These are phyloP conservation scores for Podospora conica DNA, from an alignment of 495 filamentous ascomycete genomes.

Conservation along the genomic window DNA sequence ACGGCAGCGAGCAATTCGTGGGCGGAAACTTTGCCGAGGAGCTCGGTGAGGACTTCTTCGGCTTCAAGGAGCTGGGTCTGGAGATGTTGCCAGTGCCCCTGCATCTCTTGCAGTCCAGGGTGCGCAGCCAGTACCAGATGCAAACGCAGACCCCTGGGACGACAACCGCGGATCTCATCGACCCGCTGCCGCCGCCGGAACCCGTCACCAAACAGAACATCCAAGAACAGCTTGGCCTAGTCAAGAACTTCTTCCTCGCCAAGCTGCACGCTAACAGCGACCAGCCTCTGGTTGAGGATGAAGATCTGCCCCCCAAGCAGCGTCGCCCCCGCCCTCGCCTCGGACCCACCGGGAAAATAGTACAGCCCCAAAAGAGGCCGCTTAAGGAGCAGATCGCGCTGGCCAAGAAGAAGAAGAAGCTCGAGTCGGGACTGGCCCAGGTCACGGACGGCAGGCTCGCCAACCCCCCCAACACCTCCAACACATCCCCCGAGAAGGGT, in stretches of 20 bases:
- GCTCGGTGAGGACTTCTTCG: constrained; percentile 97
- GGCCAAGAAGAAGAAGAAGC: constrained; percentile 70
- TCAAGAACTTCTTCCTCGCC: constrained; percentile 81
- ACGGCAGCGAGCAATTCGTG: constrained; percentile 95
- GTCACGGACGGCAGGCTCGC: constrained; percentile 36
- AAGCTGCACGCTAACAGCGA: constrained; percentile 79
- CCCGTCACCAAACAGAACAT: constrained; percentile 77
- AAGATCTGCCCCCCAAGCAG: constrained; percentile 89
- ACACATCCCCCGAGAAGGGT: constrained; percentile 33
- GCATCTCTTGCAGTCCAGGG: constrained; percentile 86
- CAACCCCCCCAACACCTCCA: too few relatives aligned
- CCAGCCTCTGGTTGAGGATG: constrained; percentile 83
- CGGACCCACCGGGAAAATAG: constrained; percentile 91
- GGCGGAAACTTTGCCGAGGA: constrained; percentile 96
- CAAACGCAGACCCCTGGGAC: constrained; percentile 57
- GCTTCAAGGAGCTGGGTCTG: constrained; percentile 87
- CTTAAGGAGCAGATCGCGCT: constrained; percentile 65
- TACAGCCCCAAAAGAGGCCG: constrained; percentile 80
- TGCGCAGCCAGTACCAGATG: constrained; percentile 71
- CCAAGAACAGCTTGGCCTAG: constrained; percentile 71
- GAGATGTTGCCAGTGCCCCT: constrained; percentile 84
- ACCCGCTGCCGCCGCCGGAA: constrained; percentile 64
- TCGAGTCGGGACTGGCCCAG: constrained; percentile 41
- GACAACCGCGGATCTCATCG: constrained; percentile 54
- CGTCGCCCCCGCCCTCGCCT: constrained; percentile 86